These are phyloP conservation scores for Saturnispora besseyi DNA, from an alignment of 805 yeast species.

Conservation along the genomic window DNA sequence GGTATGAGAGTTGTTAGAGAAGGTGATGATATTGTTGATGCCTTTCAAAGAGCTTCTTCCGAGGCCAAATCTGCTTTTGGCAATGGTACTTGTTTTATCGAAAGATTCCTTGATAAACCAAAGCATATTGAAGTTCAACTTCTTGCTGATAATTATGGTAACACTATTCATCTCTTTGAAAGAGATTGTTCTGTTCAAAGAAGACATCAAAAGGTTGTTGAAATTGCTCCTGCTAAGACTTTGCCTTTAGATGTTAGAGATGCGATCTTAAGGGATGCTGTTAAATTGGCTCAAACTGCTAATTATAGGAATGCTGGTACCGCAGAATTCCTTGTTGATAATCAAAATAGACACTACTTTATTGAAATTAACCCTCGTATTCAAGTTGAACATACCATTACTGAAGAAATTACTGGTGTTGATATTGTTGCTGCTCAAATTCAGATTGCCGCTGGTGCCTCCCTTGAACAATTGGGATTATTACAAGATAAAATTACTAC, in stretches of 20 bases:
- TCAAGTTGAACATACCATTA: constrained; percentile 96
- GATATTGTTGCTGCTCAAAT: constrained; percentile 78
- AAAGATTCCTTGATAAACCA: constrained; percentile 88
- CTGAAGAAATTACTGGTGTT: constrained; percentile 89
- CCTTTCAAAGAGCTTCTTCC: constrained; percentile 84
- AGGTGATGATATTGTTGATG: constrained; percentile 69
- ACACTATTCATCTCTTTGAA: constrained; percentile 90
- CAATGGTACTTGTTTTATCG: constrained; percentile 93
- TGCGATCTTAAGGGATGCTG: constrained; percentile 87
- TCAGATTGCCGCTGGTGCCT: constrained; percentile 60
- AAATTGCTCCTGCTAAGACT: constrained; percentile 97
- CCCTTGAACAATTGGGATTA: constrained; percentile 82
- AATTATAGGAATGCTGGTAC: constrained; percentile 96
- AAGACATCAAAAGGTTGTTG: constrained; percentile 92
- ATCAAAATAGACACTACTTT: constrained; percentile 80
- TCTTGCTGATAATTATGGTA: constrained; percentile 91
- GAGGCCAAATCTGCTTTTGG: constrained; percentile 92
- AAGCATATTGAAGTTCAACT: constrained; percentile 95
- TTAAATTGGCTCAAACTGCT: constrained; percentile 69
- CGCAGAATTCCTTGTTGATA: constrained; percentile 90
- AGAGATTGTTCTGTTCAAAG: constrained; percentile 97
- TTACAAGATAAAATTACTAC: constrained; percentile 92
- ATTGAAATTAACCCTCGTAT: constrained; percentile 93
- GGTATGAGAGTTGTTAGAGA: constrained; percentile 91
- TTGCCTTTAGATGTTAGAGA: constrained; percentile 76